These are phyloP conservation scores for Ophiocordyceps robertsii DNA, from an alignment of 2,329 filamentous ascomycete species.

Conservation along the genomic window DNA sequence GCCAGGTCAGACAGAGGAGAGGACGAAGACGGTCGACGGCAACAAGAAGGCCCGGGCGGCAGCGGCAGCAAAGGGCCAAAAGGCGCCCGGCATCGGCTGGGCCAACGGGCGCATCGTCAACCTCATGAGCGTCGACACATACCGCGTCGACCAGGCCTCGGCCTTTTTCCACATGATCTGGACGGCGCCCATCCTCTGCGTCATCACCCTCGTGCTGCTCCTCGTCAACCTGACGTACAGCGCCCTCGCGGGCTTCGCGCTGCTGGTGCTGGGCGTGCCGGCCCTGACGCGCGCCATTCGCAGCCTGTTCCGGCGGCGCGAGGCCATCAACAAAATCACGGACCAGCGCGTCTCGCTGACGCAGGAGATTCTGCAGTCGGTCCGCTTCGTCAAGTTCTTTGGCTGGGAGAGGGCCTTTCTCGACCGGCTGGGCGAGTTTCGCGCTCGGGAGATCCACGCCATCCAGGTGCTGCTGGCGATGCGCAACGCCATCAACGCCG, in stretches of 20 bases:
- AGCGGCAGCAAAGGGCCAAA: constrained; percentile 8
- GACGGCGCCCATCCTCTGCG: constrained; percentile 67
- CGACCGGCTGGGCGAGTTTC: constrained; percentile 58
- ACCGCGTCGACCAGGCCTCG: constrained; percentile 78
- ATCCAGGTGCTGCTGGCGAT: constrained; percentile 76
- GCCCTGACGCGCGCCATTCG: constrained; percentile 66
- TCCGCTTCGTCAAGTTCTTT: constrained; percentile 93
- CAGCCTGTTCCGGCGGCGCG: constrained; percentile 60
- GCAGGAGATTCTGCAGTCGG: constrained; percentile 81
- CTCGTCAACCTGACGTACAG: constrained; percentile 83
- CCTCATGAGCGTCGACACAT: constrained; percentile 90
- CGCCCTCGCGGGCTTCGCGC: constrained; percentile 73
- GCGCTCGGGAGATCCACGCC: constrained; percentile 63
- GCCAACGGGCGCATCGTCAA: constrained; percentile 85
- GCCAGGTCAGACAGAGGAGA: no score
- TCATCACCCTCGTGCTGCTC: constrained; percentile 69
- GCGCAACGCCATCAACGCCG: constrained; percentile 71
- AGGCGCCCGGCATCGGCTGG: constrained; percentile 61
- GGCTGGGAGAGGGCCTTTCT: constrained; percentile 89
- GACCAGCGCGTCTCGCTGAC: constrained; percentile 85
- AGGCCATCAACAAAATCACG: constrained; percentile 81
- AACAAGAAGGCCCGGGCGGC: constrained; percentile 16
- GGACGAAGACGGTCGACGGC: constrained; percentile 22
- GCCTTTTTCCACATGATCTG: constrained; percentile 86
- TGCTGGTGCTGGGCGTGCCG: constrained; percentile 68